phyloP scores from a whole-genome alignment of 805 yeast species.

The Yarrowia sp. region DNA sequence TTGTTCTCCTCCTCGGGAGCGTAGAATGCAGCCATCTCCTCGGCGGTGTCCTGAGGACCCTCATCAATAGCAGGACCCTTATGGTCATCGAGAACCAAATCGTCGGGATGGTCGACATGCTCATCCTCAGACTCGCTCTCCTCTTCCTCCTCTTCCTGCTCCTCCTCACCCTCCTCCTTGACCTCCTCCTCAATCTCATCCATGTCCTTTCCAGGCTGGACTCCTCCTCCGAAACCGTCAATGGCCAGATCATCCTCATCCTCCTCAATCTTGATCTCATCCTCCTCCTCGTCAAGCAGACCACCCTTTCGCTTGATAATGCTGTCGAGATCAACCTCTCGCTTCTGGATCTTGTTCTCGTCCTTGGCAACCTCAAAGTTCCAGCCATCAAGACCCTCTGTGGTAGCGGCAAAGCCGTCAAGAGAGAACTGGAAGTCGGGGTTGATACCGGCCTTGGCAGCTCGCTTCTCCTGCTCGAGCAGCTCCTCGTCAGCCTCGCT shows the following conservation, averaged over 20 bases:
- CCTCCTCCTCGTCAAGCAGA: conserved; percentile 50
- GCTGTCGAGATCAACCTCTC: conserved; percentile 81
- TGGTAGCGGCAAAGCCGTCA: conserved; percentile 43
- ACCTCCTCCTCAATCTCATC: conserved; percentile 37
- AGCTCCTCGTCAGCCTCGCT: conserved; percentile 45
- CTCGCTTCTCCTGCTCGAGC: conserved; percentile 11
- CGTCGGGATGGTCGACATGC: conserved; percentile 5
- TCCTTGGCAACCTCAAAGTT: conserved; percentile 64
- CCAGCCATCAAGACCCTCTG: conserved; percentile 69
- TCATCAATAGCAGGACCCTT: conserved; percentile 30
- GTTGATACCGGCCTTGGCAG: conserved; percentile 45
- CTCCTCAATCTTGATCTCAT: conserved; percentile 41
- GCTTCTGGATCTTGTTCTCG: conserved; percentile 38
- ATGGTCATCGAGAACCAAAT: not conserved
- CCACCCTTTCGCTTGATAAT: conserved; percentile 89
- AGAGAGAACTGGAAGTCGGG: conserved; percentile 71
- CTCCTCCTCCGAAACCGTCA: conserved; percentile 44
- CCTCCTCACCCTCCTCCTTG: conserved; percentile 38
- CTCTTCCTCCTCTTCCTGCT: conserved; percentile 32
- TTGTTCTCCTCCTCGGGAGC: conserved; percentile 51
- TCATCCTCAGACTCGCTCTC: conserved; percentile 33
- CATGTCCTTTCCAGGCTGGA: conserved; percentile 32
- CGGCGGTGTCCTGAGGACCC: conserved; percentile 51
- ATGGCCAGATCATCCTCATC: conserved; percentile 43
- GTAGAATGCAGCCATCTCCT: conserved; percentile 77